phyloP scores from a whole-genome alignment of 2,329 filamentous ascomycete genomes.

The Xylariaceae sp. region DNA sequence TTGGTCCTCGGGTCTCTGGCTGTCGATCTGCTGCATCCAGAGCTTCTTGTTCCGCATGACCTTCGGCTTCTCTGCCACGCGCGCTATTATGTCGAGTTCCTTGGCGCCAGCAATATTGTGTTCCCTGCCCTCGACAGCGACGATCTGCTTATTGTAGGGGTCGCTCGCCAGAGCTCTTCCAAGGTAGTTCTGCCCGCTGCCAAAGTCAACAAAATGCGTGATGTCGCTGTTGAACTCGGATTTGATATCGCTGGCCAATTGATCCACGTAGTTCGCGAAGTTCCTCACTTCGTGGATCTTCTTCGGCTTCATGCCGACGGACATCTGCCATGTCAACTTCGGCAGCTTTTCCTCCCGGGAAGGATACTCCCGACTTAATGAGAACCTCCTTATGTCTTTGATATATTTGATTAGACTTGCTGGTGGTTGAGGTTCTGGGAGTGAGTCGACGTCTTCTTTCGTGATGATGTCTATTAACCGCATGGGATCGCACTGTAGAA shows the following conservation, averaged over 20 bases:
- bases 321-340: constrained; percentile 63
- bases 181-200: constrained; percentile 94
- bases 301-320: constrained; percentile 91
- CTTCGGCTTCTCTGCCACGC: constrained; percentile 65
- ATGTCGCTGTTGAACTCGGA: constrained; percentile 54
- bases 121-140: constrained; percentile 84
- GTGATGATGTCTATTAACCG: constrained; percentile 75
- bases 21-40: constrained; percentile 51
- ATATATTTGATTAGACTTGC: constrained; percentile 66
- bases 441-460: constrained; percentile 60
- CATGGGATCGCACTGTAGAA: constrained; percentile 65
- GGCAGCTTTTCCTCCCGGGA: constrained; percentile 43
- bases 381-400: constrained; percentile 61
- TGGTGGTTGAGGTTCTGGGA: constrained; percentile 38
- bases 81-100: constrained; percentile 76
- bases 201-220: constrained; percentile 90
- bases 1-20: constrained; percentile 37
- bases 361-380: constrained; percentile 58
- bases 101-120: constrained; percentile 83
- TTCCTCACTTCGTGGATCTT: constrained; percentile 91
- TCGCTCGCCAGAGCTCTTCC: constrained; percentile 78
- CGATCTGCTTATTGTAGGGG: constrained; percentile 79
- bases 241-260: constrained; percentile 54
- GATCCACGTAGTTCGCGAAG: constrained; percentile 79
- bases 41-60: constrained; percentile 80